These are phyloP conservation scores for Aspergillus persii DNA, from an alignment of 2,329 filamentous ascomycete species.

Conservation along the genomic window DNA sequence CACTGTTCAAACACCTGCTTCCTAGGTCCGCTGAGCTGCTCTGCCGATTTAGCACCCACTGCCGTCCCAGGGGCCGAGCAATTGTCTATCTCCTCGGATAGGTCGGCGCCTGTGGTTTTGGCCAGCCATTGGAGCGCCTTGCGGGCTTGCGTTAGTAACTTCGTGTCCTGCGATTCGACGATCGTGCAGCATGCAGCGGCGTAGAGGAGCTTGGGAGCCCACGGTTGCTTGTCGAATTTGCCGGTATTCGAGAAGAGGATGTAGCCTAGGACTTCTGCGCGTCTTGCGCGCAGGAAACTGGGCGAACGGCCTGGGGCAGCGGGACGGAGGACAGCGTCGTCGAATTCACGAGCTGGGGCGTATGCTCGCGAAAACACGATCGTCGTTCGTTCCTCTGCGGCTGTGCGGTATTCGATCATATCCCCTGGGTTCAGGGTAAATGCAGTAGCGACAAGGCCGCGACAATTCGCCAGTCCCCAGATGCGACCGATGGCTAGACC, in stretches of 20 bases:
- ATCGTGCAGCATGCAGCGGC: slow-evolving; percentile 37
- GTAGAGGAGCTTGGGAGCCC: slow-evolving; percentile 34
- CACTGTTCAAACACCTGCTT: slow-evolving; percentile 47
- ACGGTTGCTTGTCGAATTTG: slow-evolving; percentile 14
- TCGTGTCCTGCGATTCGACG: slow-evolving; percentile 22
- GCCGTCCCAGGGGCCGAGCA: slow-evolving; percentile 16
- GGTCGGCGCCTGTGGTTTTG: slow-evolving; percentile 24
- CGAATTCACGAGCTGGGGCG: slow-evolving; percentile 9
- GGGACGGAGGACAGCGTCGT: slow-evolving; percentile 3
- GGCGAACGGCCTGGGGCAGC: slow-evolving; percentile 14
- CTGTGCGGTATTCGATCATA: slow-evolving; percentile 56
- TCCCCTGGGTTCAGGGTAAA: slow-evolving; percentile 56
- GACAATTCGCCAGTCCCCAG: slow-evolving; percentile 54
- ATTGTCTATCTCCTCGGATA: slow-evolving; percentile 33
- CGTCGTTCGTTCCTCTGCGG: slow-evolving; percentile 44
- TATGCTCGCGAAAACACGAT: slow-evolving; percentile 36
- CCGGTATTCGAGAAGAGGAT: slow-evolving; percentile 24
- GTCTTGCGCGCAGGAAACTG: slow-evolving; percentile 15
- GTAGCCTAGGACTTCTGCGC: slow-evolving; percentile 27
- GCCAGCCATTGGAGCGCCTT: slow-evolving; percentile 28
- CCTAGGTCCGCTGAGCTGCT: slow-evolving; percentile 22
- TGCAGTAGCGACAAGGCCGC: slow-evolving; percentile 49
- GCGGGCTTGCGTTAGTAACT: slow-evolving; percentile 25
- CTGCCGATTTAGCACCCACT: slow-evolving; percentile 24
- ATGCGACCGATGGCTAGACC: slow-evolving; percentile 50